phyloP scores from a whole-genome alignment of 2,329 filamentous ascomycete species.

The Epicoccum sorghinum region DNA sequence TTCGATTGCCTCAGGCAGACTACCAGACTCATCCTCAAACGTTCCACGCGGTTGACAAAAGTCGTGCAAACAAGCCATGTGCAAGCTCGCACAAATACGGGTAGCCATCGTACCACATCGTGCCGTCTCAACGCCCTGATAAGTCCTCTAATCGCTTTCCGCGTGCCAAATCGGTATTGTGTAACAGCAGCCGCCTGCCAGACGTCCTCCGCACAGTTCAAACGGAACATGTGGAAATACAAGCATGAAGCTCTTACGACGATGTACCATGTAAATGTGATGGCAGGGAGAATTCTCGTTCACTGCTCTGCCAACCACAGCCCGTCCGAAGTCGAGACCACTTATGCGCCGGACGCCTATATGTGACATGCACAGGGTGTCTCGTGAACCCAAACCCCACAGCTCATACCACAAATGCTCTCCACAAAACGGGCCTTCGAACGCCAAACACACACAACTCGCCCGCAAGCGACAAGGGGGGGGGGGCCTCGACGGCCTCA shows the following conservation, averaged over 20 bases:
- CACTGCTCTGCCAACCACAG: too few relatives aligned
- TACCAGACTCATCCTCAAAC: conserved; percentile 6
- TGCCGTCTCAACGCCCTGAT: conserved; percentile 13
- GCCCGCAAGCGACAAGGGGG: too few relatives aligned
- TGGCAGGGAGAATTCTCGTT: too few relatives aligned
- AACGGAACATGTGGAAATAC: background rate
- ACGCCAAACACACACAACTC: too few relatives aligned
- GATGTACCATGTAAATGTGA: too few relatives aligned
- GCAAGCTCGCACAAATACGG: conserved; percentile 11
- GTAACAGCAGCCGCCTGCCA: background rate
- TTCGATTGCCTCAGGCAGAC: conserved; percentile 1
- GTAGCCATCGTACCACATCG: conserved; percentile 13
- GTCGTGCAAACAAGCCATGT: conserved; percentile 24
- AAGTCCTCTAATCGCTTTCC: background rate
- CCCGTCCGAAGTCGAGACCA: too few relatives aligned
- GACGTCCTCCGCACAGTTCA: background rate
- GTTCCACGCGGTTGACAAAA: background rate
- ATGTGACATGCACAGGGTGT: too few relatives aligned
- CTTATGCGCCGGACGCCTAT: too few relatives aligned
- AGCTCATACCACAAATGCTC: too few relatives aligned
- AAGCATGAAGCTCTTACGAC: background rate
- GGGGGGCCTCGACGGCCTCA: too few relatives aligned
- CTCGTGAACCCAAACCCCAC: too few relatives aligned
- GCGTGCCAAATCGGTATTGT: background rate
- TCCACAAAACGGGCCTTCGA: too few relatives aligned